Conservation (phyloP, 371 early-diverging fungal species). For the Umbelopsis sp. region DNA sequence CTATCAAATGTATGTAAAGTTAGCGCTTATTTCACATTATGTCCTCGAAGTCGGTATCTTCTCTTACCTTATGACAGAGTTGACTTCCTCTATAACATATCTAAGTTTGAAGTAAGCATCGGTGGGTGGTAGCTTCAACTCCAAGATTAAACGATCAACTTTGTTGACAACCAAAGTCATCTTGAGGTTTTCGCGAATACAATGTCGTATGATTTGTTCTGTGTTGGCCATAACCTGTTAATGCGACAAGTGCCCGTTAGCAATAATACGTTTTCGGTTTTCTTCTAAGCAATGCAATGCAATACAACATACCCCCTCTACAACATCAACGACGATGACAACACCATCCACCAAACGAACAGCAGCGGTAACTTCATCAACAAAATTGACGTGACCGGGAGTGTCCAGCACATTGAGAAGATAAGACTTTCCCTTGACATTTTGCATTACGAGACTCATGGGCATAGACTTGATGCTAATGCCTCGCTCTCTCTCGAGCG, state of each 20-base stretch:
- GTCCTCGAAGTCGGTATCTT: not conserved
- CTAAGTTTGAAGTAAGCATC: constrained; percentile 97
- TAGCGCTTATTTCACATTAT: not conserved
- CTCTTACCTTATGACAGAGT: constrained; percentile 72
- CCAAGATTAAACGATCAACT: constrained; percentile 94
- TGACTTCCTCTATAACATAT: constrained; percentile 96
- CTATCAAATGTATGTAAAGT: constrained; percentile 23
- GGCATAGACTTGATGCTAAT: constrained; percentile 92
- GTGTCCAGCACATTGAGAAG: constrained; percentile 93
- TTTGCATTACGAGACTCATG: constrained; percentile 88
- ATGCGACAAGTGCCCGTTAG: not conserved
- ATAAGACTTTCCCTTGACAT: constrained; percentile 85
- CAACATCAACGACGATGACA: constrained; percentile 93
- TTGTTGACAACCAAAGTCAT: constrained; percentile 94
- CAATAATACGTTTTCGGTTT: not conserved
- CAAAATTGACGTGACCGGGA: constrained; percentile 95
- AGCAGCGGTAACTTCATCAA: constrained; percentile 92
- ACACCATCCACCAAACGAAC: constrained; percentile 91
- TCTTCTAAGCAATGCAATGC: not conserved
- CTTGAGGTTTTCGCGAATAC: constrained; percentile 79
- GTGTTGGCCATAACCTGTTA: constrained; percentile 88
- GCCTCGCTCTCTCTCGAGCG: constrained; percentile 89
- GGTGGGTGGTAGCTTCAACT: constrained; percentile 92
- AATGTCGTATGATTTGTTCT: constrained; percentile 84
- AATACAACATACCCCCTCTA: constrained; percentile 81